Percentiles rank a stretch among this genome's conserved stretches.
Evolutionary conservation across 1,284 basidiomycete species (phyloP).

Genomic region (Porogramme epimiltina): DNA sequence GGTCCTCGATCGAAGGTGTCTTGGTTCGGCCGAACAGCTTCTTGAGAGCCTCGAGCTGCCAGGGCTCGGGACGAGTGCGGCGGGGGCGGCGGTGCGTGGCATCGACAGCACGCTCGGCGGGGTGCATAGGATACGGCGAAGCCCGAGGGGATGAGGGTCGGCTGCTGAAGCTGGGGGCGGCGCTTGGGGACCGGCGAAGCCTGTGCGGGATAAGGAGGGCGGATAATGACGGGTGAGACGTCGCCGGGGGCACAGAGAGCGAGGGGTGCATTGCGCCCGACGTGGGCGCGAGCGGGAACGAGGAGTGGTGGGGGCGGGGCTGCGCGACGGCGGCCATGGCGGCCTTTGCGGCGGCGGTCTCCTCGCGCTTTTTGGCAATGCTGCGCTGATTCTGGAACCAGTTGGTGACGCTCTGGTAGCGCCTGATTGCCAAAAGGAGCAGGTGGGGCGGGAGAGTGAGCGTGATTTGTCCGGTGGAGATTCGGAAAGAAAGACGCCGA

Average conservation of each 20-base stretch:
- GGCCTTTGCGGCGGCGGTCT: constrained; percentile 25
- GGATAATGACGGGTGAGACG: constrained; percentile 29
- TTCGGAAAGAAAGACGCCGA: constrained; percentile 10
- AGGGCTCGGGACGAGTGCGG: constrained; percentile 74
- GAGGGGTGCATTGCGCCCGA: constrained; percentile 31
- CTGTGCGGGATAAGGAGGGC: constrained; percentile 19
- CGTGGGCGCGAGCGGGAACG: constrained; percentile 38
- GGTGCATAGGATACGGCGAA: constrained; percentile 33
- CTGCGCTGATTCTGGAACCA: constrained; percentile 86
- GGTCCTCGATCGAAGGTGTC: constrained; percentile 81
- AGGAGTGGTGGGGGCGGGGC: constrained; percentile 45
- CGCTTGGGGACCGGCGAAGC: constrained; percentile 30
- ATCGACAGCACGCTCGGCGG: constrained; percentile 29
- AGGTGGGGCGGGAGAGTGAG: constrained; percentile 24
- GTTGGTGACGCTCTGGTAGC: constrained; percentile 74
- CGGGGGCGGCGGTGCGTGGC: constrained; percentile 38
- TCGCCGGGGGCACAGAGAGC: constrained; percentile 30
- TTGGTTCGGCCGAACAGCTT: constrained; percentile 64
- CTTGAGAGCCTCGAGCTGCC: constrained; percentile 74
- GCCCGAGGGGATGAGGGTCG: constrained; percentile 35
- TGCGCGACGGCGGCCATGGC: constrained; percentile 9
- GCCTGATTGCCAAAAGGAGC: constrained; percentile 43
- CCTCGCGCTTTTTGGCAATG: constrained; percentile 65
- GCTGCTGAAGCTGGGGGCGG: constrained; percentile 27
- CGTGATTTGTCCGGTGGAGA: constrained; percentile 16